Evolutionary conservation across 106 monocot genomes (phyloP).

Genomic region (Dendrobium officinale): DNA sequence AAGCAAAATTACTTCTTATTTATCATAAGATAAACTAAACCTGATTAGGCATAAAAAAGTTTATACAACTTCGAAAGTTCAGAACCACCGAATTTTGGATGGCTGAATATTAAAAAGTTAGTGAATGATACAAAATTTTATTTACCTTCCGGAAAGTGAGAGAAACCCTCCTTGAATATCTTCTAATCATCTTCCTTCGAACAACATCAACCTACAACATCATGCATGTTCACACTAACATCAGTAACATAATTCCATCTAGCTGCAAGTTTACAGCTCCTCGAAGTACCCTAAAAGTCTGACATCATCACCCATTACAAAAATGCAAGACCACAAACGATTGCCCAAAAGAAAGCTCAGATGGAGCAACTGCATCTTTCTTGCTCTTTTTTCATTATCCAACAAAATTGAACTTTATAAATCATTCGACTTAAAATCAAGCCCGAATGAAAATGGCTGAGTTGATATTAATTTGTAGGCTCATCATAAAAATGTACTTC

Average conservation of each 20-base stretch:
- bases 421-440: background rate
- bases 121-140: background rate
- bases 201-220: constrained; percentile 71
- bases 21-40: background rate
- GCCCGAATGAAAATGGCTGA: background rate
- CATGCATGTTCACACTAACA: background rate
- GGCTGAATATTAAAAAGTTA: background rate
- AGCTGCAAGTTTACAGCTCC: background rate
- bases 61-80: background rate
- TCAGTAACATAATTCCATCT: background rate
- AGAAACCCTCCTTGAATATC: constrained; percentile 73
- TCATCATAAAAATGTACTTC: background rate
- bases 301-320: no score
- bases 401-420: background rate
- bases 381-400: no score
- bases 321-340: no score
- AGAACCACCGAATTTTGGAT: background rate
- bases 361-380: no score
- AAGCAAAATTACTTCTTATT: background rate
- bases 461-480: background rate
- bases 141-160: constrained; percentile 85
- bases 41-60: background rate
- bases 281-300: background rate
- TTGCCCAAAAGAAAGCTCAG: no score
- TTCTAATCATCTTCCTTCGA: constrained; percentile 34